Evolutionary conservation across 257 asterid genomes (phyloP), one percentile per base, ranked within the genome.

Genomic region (Plantago elongata): DNA sequence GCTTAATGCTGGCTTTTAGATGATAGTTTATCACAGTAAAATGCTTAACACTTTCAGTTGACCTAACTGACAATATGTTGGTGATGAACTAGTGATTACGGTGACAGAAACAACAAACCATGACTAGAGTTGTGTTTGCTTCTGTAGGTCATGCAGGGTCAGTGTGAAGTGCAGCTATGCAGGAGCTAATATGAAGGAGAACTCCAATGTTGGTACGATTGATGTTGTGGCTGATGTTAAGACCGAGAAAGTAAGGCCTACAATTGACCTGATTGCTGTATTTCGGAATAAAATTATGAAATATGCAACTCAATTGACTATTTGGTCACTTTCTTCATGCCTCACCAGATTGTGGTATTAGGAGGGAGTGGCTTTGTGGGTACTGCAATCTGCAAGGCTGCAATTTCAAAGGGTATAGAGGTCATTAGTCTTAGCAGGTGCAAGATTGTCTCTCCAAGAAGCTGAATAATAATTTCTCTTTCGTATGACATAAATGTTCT

Each of bases 301-400:
- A 65, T 18, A 22, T 62, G 60, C 38, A 65, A 9, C 54, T 64
- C 11, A 27, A 37, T 11, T 71, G 57, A 18, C 58, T 72, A 45
- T 22, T 65, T 71, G 37, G 49, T 51, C 37, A 54, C 65, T 61
- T 66, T 45, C 55, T 47, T 61, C 52, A 72, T 69, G 51, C 5
- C 57, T 27, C 66, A 43, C 61, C 83, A 93, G 99, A 76, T 93
- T 75, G 97, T 89, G 30, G 96, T 93, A 44, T 72, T 93, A 73
- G 99, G 99, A 72, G 99, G 99, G 69, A 89, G 84, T 48, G 99
- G 99, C 61, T 93, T 93, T 69, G 97, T 93, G 76, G 99, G 99
- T 66, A 79, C 96, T 67, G 99, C 97, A 37, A 84, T 89, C 65
- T 93, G 97, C 81, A 93, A 85, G 82, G 97, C 99, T 77, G 99